A percentile compares a stretch with the other conserved stretches of the same genome.
These are phyloP conservation scores for Aphanoascus verrucosus DNA, from an alignment of 2,329 filamentous ascomycete species.

Conservation along the genomic window DNA sequence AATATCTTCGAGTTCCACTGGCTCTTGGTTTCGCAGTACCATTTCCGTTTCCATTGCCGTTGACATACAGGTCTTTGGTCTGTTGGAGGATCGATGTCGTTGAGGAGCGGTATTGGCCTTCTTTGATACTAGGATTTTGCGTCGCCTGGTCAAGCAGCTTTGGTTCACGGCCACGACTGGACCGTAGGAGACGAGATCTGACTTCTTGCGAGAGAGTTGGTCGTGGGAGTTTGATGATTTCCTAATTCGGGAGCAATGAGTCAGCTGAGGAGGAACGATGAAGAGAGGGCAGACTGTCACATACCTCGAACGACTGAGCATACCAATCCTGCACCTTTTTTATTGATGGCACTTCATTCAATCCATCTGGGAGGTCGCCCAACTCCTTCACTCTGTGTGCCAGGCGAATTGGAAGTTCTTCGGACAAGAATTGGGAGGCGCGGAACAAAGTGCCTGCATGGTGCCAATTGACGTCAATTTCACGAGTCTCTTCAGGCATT, in stretches of 20 bases:
- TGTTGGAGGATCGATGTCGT: slow-evolving; percentile 22
- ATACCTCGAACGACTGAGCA: slow-evolving; percentile 95
- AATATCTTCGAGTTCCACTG: slow-evolving; percentile 60
- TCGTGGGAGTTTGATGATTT: slow-evolving; percentile 78
- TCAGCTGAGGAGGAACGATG: slow-evolving; percentile 14
- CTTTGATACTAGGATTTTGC: slow-evolving; percentile 76
- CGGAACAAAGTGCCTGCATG: slow-evolving; percentile 81
- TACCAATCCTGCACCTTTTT: slow-evolving; percentile 96
- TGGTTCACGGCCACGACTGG: slow-evolving; percentile 46
- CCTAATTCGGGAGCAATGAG: slow-evolving; percentile 36
- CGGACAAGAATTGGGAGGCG: slow-evolving; percentile 94
- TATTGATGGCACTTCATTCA: slow-evolving; percentile 97
- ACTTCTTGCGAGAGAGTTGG: slow-evolving; percentile 67
- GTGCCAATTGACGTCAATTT: background rate
- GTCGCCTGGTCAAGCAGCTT: slow-evolving; percentile 71
- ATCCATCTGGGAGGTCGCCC: slow-evolving; percentile 79
- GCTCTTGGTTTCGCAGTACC: slow-evolving; percentile 40
- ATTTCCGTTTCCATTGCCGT: slow-evolving; percentile 39
- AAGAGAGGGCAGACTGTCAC: slow-evolving; percentile 20
- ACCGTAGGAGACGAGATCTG: slow-evolving; percentile 60
- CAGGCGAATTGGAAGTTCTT: slow-evolving; percentile 92
- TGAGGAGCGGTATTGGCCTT: slow-evolving; percentile 62
- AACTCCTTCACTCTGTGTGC: slow-evolving; percentile 95
- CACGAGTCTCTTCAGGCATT: background rate
- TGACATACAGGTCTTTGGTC: slow-evolving; percentile 42